These are phyloP conservation scores for Saccharum officinarum DNA, from an alignment of 176 grass and related monocot genomes.

Conservation along the genomic window DNA sequence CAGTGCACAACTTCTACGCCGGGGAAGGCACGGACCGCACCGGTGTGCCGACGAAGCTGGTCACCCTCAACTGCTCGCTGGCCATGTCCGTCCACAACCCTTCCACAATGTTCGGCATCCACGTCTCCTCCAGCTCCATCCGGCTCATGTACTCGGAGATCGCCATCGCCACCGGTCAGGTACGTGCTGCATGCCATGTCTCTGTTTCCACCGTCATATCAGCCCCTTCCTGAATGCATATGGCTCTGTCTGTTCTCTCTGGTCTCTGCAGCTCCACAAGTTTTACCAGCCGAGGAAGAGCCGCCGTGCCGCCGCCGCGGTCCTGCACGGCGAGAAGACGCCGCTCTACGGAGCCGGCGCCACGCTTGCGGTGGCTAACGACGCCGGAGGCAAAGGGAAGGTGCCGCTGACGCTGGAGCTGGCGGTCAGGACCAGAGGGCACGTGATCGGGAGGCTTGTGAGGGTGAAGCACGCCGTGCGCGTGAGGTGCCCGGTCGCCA, in stretches of 20 bases:
- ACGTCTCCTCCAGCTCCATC: slow-evolving; percentile 64
- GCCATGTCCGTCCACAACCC: slow-evolving; percentile 68
- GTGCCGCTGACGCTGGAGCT: slow-evolving; percentile 69
- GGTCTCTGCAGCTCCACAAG: slow-evolving; percentile 57
- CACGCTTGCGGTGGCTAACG: slow-evolving; percentile 41
- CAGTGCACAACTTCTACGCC: slow-evolving; percentile 74
- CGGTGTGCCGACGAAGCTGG: slow-evolving; percentile 78
- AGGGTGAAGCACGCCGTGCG: slow-evolving; percentile 64
- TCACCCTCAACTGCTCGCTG: slow-evolving; percentile 75
- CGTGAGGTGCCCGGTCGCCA: slow-evolving; percentile 46
- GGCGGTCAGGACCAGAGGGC: slow-evolving; percentile 49
- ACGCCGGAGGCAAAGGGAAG: slow-evolving; percentile 8
- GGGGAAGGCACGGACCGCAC: slow-evolving; percentile 76
- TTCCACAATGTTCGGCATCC: slow-evolving; percentile 79
- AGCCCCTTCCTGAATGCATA: too few species aligned
- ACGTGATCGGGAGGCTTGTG: slow-evolving; percentile 80
- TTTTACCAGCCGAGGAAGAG: slow-evolving; percentile 88
- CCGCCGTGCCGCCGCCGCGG: slow-evolving; percentile 29
- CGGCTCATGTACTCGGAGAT: slow-evolving; percentile 70
- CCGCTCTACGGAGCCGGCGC: slow-evolving; percentile 87
- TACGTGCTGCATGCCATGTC: too few species aligned
- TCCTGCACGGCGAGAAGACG: slow-evolving; percentile 69
- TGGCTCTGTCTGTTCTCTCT: not conserved
- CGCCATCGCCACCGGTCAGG: slow-evolving; percentile 65
- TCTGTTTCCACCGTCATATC: not conserved